Evolutionary conservation across 345 rosid genomes (phyloP).

Genomic region (Schrenkiella parvula): DNA sequence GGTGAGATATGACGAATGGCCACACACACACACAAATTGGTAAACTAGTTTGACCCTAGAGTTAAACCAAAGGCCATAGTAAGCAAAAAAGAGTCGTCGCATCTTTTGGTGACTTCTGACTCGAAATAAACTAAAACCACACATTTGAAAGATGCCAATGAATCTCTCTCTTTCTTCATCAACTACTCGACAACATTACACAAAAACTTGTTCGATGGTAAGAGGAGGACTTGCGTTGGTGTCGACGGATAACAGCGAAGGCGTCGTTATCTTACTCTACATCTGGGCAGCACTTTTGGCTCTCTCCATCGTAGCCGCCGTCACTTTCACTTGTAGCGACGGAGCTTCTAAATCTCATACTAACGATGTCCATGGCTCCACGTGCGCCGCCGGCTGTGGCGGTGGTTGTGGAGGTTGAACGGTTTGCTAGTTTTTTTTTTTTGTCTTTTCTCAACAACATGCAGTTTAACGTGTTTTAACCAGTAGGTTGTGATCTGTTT

Average conservation of each 20-base stretch:
- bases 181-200: background rate
- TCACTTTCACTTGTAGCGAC: constrained; percentile 47
- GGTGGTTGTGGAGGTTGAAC: constrained; percentile 49
- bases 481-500: background rate
- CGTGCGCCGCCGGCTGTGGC: constrained; percentile 46
- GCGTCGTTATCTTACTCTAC: constrained; percentile 11
- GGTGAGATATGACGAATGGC: constrained; percentile 6
- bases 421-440: background rate
- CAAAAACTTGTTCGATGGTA: constrained; percentile 25
- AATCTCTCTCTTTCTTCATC: constrained; percentile 22
- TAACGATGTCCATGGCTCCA: constrained; percentile 26
- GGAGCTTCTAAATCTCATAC: constrained; percentile 42
- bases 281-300: constrained; percentile 37
- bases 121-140: constrained; percentile 18
- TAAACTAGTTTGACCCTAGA: constrained; percentile 12
- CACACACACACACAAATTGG: constrained; percentile 7
- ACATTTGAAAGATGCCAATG: background rate
- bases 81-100: background rate
- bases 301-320: constrained; percentile 30
- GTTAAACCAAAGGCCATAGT: constrained; percentile 23
- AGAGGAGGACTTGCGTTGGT: constrained; percentile 28
- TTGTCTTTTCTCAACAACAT: background rate
- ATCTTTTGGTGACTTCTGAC: constrained; percentile 27
- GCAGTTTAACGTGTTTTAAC: background rate
- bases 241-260: background rate